Conservation (phyloP, 352 stramenopile genomes). For the Elongisporangium undulatum region DNA sequence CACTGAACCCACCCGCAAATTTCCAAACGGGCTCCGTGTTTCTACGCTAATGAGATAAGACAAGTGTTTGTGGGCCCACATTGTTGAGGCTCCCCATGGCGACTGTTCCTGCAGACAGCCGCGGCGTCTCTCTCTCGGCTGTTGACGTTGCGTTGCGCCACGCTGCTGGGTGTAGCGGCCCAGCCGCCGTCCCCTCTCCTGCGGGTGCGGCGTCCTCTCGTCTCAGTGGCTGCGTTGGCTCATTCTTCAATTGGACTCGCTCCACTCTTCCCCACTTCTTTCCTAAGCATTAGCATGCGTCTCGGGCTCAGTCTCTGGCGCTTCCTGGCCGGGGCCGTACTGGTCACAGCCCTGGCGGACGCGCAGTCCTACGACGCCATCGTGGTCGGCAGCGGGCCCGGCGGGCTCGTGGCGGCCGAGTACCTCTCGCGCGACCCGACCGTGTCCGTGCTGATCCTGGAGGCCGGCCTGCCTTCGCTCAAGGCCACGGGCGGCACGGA, state of each 20-base stretch:
- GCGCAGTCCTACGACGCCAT: conserved; percentile 49
- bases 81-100: not conserved
- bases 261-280: not conserved
- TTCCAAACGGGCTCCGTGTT: not conserved
- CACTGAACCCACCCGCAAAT: not conserved
- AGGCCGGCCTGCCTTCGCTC: conserved; percentile 43
- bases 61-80: not conserved
- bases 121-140: not conserved
- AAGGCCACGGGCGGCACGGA: conserved; percentile 40
- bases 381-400: conserved; percentile 49
- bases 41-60: not conserved
- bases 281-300: not conserved
- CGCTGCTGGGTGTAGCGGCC: not conserved
- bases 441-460: conserved; percentile 53
- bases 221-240: not conserved
- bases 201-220: not conserved
- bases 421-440: conserved; percentile 42
- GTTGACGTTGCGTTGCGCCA: not conserved
- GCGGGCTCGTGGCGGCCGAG: conserved; percentile 53
- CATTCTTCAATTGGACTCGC: not conserved
- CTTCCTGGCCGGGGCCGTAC: not conserved
- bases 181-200: not conserved
- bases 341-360: conserved; percentile 1
- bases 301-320: not conserved
- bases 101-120: not conserved